A percentile compares a stretch with the other conserved stretches of the same genome.
phyloP scores from a whole-genome alignment of 2,329 filamentous ascomycete genomes.

The Plenodomus biglobosus region DNA sequence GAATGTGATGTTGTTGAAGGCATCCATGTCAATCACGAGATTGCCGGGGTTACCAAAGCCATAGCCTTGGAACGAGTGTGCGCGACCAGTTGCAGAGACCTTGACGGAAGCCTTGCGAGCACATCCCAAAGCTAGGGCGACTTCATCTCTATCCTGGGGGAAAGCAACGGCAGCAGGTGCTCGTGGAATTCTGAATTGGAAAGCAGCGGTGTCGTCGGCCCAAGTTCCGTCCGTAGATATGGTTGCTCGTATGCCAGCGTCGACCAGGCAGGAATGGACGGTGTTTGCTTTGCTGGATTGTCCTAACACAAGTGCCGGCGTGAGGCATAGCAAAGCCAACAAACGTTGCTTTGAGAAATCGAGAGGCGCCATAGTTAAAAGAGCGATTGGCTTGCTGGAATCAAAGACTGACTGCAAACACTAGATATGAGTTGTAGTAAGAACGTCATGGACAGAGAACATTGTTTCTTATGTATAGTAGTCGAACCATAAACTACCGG shows the following conservation, averaged over 20 bases:
- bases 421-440: too few species aligned
- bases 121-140: conserved; percentile 10
- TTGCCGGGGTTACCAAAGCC: conserved; percentile 13
- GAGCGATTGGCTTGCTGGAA: neutral
- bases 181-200: conserved; percentile 11
- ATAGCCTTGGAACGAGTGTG: conserved; percentile 16
- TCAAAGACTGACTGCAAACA: neutral
- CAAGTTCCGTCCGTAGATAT: conserved; percentile 10
- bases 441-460: too few species aligned
- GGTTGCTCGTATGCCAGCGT: conserved; percentile 5
- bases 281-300: conserved; percentile 5
- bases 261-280: conserved; percentile 6
- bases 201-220: conserved; percentile 12
- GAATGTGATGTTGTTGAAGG: conserved; percentile 12
- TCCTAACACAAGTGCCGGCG: conserved; percentile 2
- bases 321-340: neutral
- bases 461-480: neutral
- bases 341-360: neutral
- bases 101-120: conserved; percentile 15
- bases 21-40: conserved; percentile 11
- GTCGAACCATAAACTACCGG: neutral
- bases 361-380: neutral
- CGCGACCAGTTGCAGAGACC: conserved; percentile 10
- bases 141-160: conserved; percentile 7
- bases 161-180: conserved; percentile 11